Percentiles rank a stretch among this genome's conserved stretches.
Evolutionary conservation across 129 eudicot species (phyloP).

Genomic region (Flaveria ramosissima): DNA sequence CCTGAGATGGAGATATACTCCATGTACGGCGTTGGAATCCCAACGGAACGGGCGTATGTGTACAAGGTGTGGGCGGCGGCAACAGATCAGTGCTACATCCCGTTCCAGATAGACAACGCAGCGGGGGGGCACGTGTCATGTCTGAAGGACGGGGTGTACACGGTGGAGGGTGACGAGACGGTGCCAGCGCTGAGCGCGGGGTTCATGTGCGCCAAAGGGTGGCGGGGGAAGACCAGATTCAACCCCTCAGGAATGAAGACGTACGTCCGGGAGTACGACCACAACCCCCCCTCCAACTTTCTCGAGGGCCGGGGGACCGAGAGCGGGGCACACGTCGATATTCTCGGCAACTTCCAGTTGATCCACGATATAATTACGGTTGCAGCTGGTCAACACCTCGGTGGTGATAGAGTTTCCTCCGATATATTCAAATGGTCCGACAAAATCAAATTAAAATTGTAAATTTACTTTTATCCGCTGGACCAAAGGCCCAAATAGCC

Average conservation of each 20-base stretch:
- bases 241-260: conserved; percentile 82
- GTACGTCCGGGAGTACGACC: conserved; percentile 70
- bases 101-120: conserved; percentile 75
- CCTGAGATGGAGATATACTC: conserved; percentile 90
- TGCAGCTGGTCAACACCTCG: conserved; percentile 85
- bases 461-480: not conserved
- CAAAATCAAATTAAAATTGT: conserved; percentile 53
- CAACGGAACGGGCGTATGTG: conserved; percentile 82
- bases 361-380: conserved; percentile 84
- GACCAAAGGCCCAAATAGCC: too few relatives aligned
- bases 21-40: conserved; percentile 87
- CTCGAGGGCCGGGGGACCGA: conserved; percentile 94
- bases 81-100: conserved; percentile 68
- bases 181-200: conserved; percentile 89
- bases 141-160: conserved; percentile 70
- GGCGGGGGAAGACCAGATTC: conserved; percentile 93
- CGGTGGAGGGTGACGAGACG: conserved; percentile 93
- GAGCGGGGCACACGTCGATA: conserved; percentile 94
- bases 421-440: conserved; percentile 85
- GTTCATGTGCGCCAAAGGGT: conserved; percentile 91
- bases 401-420: conserved; percentile 77
- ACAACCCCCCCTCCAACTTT: conserved; percentile 80
- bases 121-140: conserved; percentile 59
- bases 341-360: conserved; percentile 86
- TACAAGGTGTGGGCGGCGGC: conserved; percentile 54